Evolutionary conservation across 2,329 filamentous ascomycete species (phyloP).

Genomic region (Myriosclerotinia curreyana): DNA sequence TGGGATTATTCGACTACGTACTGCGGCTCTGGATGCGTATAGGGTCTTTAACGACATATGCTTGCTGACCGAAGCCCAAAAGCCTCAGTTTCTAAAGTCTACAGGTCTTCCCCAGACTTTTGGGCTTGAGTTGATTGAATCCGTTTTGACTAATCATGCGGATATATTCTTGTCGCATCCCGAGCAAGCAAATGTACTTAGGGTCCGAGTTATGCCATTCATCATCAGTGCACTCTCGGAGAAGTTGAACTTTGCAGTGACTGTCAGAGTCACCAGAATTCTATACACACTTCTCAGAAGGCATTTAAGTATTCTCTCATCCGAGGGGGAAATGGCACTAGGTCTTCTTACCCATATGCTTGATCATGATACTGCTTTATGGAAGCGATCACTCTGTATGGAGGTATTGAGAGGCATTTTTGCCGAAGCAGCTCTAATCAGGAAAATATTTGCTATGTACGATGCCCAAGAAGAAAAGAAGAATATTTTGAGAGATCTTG

Average conservation of each 20-base stretch:
- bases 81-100: conserved; percentile 77
- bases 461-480: conserved; percentile 71
- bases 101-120: conserved; percentile 76
- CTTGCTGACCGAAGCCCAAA: conserved; percentile 78
- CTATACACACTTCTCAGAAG: conserved; percentile 76
- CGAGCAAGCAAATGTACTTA: conserved; percentile 77
- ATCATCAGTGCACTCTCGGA: conserved; percentile 75
- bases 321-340: conserved; percentile 80
- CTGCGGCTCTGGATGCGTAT: conserved; percentile 82
- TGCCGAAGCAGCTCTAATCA: conserved; percentile 71
- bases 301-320: conserved; percentile 69
- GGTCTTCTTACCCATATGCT: conserved; percentile 80
- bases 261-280: conserved; percentile 78
- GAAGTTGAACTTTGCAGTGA: conserved; percentile 74
- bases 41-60: conserved; percentile 87
- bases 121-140: conserved; percentile 88
- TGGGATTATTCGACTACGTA: conserved; percentile 62
- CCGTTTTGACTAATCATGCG: conserved; percentile 82
- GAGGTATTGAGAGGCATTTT: conserved; percentile 87
- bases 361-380: conserved; percentile 77
- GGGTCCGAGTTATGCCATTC: conserved; percentile 76
- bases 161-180: conserved; percentile 72
- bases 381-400: conserved; percentile 89
- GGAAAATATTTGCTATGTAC: conserved; percentile 77
- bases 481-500: conserved; percentile 74